A percentile compares a stretch with the other conserved stretches of the same genome.
Conservation (phyloP, 1,139 yeast species). For the Magnusiomyces suaveolens region DNA sequence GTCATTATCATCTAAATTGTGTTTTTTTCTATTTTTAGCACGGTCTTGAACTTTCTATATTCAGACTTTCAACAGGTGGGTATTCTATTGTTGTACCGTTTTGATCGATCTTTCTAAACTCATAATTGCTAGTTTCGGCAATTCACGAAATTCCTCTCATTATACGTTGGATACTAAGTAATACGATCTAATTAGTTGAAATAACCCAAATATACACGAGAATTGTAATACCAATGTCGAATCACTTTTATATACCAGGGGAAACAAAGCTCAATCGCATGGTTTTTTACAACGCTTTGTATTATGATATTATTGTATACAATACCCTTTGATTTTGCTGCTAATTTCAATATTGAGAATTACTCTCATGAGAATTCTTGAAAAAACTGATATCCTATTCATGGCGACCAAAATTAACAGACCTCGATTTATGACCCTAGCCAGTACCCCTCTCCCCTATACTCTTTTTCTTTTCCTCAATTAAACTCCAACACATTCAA, state of each 20-base stretch:
- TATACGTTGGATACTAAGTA: not conserved
- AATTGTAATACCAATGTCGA: not conserved
- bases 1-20: not conserved
- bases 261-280: not conserved
- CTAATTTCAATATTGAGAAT: not conserved
- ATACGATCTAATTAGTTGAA: too few relatives aligned
- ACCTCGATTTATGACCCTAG: slow-evolving; percentile 2
- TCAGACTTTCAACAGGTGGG: slow-evolving; percentile 2
- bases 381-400: not conserved
- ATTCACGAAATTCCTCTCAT: too few relatives aligned
- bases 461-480: not conserved
- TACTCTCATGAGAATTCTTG: not conserved
- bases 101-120: not conserved
- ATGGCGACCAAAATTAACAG: not conserved
- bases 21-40: not conserved
- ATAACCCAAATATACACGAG: not conserved
- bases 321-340: not conserved
- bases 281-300: not conserved
- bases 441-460: not conserved
- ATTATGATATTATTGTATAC: too few relatives aligned
- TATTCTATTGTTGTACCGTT: not conserved
- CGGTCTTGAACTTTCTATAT: not conserved
- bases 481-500: not conserved
- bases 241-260: not conserved
- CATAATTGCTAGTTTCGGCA: too few relatives aligned